phyloP scores from a whole-genome alignment of 192 early-diverging fungal genomes.

The Geranomyces michiganensis region DNA sequence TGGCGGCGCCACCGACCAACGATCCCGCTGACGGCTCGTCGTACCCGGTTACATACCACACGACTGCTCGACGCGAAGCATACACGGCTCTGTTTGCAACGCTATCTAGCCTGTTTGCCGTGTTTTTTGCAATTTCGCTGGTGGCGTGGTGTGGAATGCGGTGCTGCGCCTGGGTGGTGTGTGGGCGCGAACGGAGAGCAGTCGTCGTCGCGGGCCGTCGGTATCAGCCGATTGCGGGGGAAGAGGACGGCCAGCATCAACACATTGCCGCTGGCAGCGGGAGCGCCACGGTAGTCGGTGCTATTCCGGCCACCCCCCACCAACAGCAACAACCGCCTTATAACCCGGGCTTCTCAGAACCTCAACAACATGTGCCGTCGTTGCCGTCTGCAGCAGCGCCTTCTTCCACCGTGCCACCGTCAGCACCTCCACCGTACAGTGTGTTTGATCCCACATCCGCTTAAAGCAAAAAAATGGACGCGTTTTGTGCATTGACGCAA shows the following conservation, averaged over 20 bases:
- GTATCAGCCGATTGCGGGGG: neutral
- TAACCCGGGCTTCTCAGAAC: neutral
- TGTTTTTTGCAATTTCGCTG: slow-evolving; percentile 3
- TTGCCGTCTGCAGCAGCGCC: neutral
- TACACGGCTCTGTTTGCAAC: slow-evolving; percentile 27
- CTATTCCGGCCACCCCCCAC: neutral
- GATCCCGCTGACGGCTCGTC: too few species aligned
- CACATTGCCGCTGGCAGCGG: neutral
- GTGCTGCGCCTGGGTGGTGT: slow-evolving; percentile 16
- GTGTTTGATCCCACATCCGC: neutral
- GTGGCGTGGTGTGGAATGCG: slow-evolving; percentile 20
- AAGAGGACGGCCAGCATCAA: neutral
- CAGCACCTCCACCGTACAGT: slow-evolving; percentile 5
- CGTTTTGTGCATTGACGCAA: neutral
- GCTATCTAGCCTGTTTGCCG: neutral
- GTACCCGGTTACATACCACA: slow-evolving; percentile 15
- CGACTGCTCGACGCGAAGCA: neutral
- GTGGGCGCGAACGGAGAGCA: neutral
- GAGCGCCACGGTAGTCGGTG: too few species aligned
- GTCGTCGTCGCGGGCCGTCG: neutral
- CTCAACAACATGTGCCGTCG: neutral
- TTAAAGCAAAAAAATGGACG: neutral
- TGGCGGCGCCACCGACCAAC: slow-evolving; percentile 10
- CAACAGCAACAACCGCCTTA: neutral
- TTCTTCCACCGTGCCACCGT: neutral